Percentiles rank a stretch among this genome's conserved stretches.
These are phyloP conservation scores for Penicillium freii DNA, from an alignment of 2,329 filamentous ascomycete genomes.

Conservation along the genomic window DNA sequence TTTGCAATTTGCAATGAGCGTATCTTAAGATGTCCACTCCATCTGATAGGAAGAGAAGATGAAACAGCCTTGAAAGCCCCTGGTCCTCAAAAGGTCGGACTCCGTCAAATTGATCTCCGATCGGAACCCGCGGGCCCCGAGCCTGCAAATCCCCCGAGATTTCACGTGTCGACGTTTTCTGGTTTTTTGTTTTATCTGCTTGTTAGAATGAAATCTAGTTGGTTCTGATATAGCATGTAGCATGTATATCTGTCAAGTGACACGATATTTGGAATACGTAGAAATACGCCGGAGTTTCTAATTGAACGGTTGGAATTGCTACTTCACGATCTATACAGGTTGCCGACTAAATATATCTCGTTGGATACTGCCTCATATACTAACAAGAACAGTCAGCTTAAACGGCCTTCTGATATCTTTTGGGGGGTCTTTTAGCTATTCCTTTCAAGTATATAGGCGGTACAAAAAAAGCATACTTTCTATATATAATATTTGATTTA, in stretches of 20 bases:
- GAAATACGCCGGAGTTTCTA: neutral
- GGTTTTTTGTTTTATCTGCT: neutral
- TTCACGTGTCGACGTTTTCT: neutral
- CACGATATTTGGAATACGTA: neutral
- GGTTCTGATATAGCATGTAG: neutral
- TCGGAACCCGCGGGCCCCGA: constrained; percentile 14
- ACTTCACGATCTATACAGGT: neutral
- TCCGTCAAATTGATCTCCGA: neutral
- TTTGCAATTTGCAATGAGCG: neutral
- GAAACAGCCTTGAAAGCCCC: neutral
- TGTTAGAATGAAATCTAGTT: neutral
- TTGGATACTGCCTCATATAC: too few relatives aligned
- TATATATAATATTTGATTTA: too few relatives aligned
- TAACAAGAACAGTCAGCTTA: too few relatives aligned
- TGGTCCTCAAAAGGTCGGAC: neutral
- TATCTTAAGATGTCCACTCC: neutral
- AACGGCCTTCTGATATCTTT: too few relatives aligned
- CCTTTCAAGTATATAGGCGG: too few relatives aligned
- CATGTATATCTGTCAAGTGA: neutral
- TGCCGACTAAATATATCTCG: too few relatives aligned
- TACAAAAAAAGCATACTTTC: too few relatives aligned
- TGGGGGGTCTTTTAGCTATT: too few relatives aligned
- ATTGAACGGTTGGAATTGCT: neutral
- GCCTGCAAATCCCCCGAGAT: neutral
- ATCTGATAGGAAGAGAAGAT: neutral